Evolutionary conservation across 768 basidiomycete genomes (phyloP).

Genomic region (Gelatoporia subvermispora): DNA sequence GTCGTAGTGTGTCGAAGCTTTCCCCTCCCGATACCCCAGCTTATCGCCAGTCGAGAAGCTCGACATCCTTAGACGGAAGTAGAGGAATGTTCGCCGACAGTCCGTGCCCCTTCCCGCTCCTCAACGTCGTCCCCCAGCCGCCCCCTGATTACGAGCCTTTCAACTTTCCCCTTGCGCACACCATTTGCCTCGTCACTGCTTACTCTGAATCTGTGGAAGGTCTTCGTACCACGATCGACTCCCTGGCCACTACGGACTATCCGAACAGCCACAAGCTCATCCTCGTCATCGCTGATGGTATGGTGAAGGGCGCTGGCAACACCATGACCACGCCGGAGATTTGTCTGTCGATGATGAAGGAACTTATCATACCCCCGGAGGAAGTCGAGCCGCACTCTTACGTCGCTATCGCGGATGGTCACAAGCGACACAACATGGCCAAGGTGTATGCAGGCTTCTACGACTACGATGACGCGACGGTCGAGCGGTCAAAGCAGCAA

Average conservation of each 20-base stretch:
- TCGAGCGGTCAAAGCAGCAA: constrained; percentile 91
- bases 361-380: constrained; percentile 70
- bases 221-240: constrained; percentile 95
- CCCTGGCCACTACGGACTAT: constrained; percentile 96
- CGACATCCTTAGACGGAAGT: constrained; percentile 64
- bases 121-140: constrained; percentile 90
- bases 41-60: constrained; percentile 74
- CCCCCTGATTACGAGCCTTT: constrained; percentile 90
- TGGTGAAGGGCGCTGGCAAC: constrained; percentile 96
- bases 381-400: constrained; percentile 95
- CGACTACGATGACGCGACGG: constrained; percentile 85
- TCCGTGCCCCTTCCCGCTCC: constrained; percentile 89
- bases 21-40: constrained; percentile 72
- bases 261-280: constrained; percentile 97
- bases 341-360: constrained; percentile 94
- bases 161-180: constrained; percentile 90
- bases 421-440: constrained; percentile 99
- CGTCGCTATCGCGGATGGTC: constrained; percentile 98
- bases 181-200: constrained; percentile 94
- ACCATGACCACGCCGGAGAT: constrained; percentile 89
- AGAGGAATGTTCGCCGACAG: constrained; percentile 53
- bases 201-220: constrained; percentile 98
- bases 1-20: constrained; percentile 41
- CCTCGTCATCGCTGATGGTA: constrained; percentile 93
- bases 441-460: constrained; percentile 98